Base-by-base conservation (phyloP, 805 yeast species). In the Kluyveromyces aestuarii region DNA sequence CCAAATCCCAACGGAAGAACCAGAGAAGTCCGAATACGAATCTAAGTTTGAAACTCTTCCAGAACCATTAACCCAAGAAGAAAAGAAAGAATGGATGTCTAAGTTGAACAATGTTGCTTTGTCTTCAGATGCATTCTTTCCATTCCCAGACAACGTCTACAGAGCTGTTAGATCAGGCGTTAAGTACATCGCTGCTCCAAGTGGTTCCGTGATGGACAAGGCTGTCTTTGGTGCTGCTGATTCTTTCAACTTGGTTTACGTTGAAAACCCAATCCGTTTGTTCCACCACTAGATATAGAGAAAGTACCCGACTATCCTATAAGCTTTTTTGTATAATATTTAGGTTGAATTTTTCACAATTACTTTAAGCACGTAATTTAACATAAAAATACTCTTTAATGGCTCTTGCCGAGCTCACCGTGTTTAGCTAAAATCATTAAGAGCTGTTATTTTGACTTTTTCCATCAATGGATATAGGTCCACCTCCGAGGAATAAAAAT, bases 71-170 rank as follows among this genome's bases (percentile, higher is more conserved):
- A 82, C 96, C 46, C 71, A 69, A 27, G 81, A 75, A 55, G 99
- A 93, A 76, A 87, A 91, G 72, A 72, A 74, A 55, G 96, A 86
- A 61, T 93, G 98, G 98, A 71, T 84, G 56, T 60, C 72, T 53
- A 80, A 89, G 73, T 77, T 89, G 68, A 79, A 74, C 51, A 82
- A 87, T 60, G 99, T 93, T 49, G 89, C 98, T 11, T 76, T 90
- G 59, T 84, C 96, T 16, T 89, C 97, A 3, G 99, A 93, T 68
- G 99, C 99, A 27, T 93, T 93, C 81, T 93, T 93, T 95, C 99
- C 99, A 72, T 93, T 93, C 93, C 93, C 98, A 57, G 99, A 93
- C 71, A 93, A 93, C 66, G 96, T 93, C 59, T 89, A 91, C 81
- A 82, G 99, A 70, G 98, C 98, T 55, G 96, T 82, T 46, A 82